Evolutionary conservation across 305 asterid species (phyloP), one percentile per base, ranked within the genome.

Genomic region (Solanum chacoense): DNA sequence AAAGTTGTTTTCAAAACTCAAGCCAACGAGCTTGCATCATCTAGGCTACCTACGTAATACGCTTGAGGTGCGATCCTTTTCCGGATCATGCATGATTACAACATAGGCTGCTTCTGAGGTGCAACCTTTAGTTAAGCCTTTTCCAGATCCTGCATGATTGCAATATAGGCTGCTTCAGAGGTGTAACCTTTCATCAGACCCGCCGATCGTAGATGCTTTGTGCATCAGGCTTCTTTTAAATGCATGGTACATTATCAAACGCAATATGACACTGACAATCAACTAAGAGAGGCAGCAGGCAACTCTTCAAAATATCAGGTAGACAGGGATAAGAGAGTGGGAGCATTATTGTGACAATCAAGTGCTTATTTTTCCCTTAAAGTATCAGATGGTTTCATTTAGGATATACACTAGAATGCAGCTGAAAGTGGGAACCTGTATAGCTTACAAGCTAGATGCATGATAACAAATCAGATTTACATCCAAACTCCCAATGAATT

Each of bases 381-480:
- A 45, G 73, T 83, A 83, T 31, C 73, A 50, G 12, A 76, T 67
- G 24, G 38, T 87, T 50, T 31, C 69, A 76, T 65, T 87, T 29
- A 32, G 85, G 84, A 50, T 87, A 34, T 80, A 76, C 89, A 87
- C 45, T 59, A 74, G 69, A 55, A 40, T 69, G 80, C 88, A 86
- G 28, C 79, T 29, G 69, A 67, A 87, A 87, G 74, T 42, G 77
- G 18, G 12, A 76, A 73, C 29, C 14, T 2, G 13, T 26, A 87
- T 35, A 86, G 40, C 88, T 38, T 55, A 71, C 71, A 86, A 86
- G 83, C 84, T 40, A 38, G 71, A 86, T 71, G 22, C 42, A 74
- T 38, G 83, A 28, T 38, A 22, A 45, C 67, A 69, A 86, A 86
- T 28, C 11, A 67, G 72, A 88, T 87, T 87, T 90, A 90, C 91